Percentiles rank a stretch among this genome's conserved stretches.
Conservation (phyloP, 257 asterid species). For the Solanum bulbocastanum region DNA sequence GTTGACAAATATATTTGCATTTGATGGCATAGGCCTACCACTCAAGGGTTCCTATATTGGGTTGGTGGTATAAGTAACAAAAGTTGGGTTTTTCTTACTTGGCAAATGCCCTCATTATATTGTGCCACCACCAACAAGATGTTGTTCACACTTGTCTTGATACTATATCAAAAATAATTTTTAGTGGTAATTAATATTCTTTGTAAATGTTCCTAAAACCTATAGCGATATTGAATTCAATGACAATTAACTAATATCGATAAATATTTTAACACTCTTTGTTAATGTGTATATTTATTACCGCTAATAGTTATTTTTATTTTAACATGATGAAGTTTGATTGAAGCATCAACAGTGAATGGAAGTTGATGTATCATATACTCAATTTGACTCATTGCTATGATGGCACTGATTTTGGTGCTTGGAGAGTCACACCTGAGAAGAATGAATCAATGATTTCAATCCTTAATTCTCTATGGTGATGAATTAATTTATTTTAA, state of each 20-base stretch:
- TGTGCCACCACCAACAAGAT: neutral
- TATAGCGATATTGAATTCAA: too few species aligned
- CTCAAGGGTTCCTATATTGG: neutral
- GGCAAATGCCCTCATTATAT: neutral
- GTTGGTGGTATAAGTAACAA: neutral
- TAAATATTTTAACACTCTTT: too few species aligned
- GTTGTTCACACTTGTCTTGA: neutral
- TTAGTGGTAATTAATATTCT: too few species aligned
- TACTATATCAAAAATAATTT: accelerated
- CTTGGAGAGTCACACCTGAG: neutral
- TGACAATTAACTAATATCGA: too few species aligned
- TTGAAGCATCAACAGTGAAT: neutral
- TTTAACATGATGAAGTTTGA: neutral
- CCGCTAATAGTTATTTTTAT: too few species aligned
- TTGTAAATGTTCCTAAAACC: accelerated
- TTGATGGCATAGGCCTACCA: neutral
- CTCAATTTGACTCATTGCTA: neutral
- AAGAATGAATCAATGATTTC: neutral
- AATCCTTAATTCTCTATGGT: neutral
- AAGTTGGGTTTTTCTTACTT: neutral
- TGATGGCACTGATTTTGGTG: neutral
- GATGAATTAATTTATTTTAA: neutral
- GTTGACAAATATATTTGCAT: neutral
- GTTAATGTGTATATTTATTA: too few species aligned
- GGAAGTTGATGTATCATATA: neutral